Conservation (phyloP, 2,329 filamentous ascomycete genomes). For the Colletotrichum coccodes region DNA sequence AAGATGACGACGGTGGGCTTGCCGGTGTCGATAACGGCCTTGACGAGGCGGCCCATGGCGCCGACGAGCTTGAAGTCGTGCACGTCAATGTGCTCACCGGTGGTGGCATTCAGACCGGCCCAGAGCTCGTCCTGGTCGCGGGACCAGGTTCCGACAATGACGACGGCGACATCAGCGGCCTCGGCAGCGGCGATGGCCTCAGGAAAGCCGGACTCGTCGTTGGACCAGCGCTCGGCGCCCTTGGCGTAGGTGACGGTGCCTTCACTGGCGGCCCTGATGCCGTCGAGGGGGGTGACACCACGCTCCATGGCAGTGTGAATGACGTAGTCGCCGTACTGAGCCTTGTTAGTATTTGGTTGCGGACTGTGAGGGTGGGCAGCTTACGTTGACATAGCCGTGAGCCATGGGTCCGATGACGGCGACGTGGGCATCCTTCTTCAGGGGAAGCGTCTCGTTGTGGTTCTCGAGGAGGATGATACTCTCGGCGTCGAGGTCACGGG, state of each 20-base stretch:
- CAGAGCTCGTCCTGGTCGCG: slow-evolving; percentile 79
- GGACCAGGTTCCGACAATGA: slow-evolving; percentile 81
- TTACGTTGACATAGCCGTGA: slow-evolving; percentile 74
- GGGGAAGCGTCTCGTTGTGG: slow-evolving; percentile 60
- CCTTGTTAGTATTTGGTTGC: not conserved
- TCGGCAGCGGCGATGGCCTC: slow-evolving; percentile 74
- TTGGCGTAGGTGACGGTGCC: slow-evolving; percentile 73
- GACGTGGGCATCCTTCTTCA: slow-evolving; percentile 72
- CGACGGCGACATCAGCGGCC: slow-evolving; percentile 76
- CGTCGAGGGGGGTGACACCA: slow-evolving; percentile 76
- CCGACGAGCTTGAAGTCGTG: slow-evolving; percentile 73
- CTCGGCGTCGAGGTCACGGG: slow-evolving; percentile 72
- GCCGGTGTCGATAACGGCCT: slow-evolving; percentile 73
- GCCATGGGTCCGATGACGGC: slow-evolving; percentile 83
- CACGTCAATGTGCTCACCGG: slow-evolving; percentile 78
- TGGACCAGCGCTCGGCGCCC: slow-evolving; percentile 80
- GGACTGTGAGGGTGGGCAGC: slow-evolving; percentile 36
- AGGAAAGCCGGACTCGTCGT: slow-evolving; percentile 72
- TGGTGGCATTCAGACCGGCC: slow-evolving; percentile 77
- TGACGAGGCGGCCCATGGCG: slow-evolving; percentile 73
- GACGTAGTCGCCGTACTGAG: slow-evolving; percentile 77
- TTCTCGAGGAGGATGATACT: slow-evolving; percentile 71
- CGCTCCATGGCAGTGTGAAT: slow-evolving; percentile 71
- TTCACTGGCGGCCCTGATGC: slow-evolving; percentile 69
- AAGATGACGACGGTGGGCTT: slow-evolving; percentile 76